These are phyloP conservation scores for Nadsonia fulvescens DNA, from an alignment of 805 yeast species.

Conservation along the genomic window DNA sequence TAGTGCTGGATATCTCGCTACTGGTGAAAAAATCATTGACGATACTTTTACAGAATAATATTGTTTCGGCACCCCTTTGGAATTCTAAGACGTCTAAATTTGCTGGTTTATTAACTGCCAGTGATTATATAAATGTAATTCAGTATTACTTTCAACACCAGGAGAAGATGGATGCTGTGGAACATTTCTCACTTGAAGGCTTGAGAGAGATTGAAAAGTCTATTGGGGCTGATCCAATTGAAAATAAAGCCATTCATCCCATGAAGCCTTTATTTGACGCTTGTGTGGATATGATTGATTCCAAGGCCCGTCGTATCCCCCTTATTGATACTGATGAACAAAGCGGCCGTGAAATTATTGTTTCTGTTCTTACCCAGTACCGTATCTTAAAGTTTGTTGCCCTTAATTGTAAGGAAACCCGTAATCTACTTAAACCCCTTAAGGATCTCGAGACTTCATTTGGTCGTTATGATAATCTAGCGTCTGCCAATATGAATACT, in stretches of 20 bases:
- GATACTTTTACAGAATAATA: slow-evolving; percentile 77
- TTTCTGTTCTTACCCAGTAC: slow-evolving; percentile 87
- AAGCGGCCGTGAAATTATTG: slow-evolving; percentile 84
- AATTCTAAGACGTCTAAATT: slow-evolving; percentile 73
- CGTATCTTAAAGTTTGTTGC: slow-evolving; percentile 91
- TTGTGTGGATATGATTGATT: slow-evolving; percentile 74
- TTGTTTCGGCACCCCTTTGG: slow-evolving; percentile 96
- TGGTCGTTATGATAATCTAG: slow-evolving; percentile 30
- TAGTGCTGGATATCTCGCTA: slow-evolving; percentile 83
- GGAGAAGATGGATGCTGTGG: slow-evolving; percentile 74
- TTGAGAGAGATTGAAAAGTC: slow-evolving; percentile 72
- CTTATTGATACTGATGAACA: slow-evolving; percentile 86
- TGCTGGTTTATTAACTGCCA: slow-evolving; percentile 84
- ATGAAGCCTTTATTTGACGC: slow-evolving; percentile 80
- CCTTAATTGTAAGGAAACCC: slow-evolving; percentile 86
- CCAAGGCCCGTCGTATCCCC: slow-evolving; percentile 85
- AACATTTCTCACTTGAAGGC: slow-evolving; percentile 69
- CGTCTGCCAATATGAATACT: slow-evolving; percentile 73
- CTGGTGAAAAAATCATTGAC: slow-evolving; percentile 80
- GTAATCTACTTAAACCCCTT: slow-evolving; percentile 61
- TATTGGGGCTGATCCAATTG: slow-evolving; percentile 72
- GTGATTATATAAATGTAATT: slow-evolving; percentile 87
- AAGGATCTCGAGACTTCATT: slow-evolving; percentile 45
- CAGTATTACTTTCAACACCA: slow-evolving; percentile 81
- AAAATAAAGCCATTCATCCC: slow-evolving; percentile 79